phyloP scores from a whole-genome alignment of 306 rosid genomes.

The Fagus crenata region DNA sequence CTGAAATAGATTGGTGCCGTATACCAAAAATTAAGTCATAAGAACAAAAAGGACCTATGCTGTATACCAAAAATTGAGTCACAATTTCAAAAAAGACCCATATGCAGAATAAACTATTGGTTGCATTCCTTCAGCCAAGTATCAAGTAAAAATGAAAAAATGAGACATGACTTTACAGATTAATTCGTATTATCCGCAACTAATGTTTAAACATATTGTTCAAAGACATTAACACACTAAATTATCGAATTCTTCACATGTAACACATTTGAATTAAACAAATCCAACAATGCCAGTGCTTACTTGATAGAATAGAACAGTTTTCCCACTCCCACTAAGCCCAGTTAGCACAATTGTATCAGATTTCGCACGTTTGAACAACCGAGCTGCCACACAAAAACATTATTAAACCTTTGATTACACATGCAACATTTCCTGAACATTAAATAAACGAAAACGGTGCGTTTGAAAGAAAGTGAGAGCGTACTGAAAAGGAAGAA shows the following conservation, averaged over 20 bases:
- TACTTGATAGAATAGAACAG: conserved; percentile 81
- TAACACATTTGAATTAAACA: neutral
- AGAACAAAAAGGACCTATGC: neutral
- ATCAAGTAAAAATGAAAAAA: neutral
- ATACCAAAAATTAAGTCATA: neutral
- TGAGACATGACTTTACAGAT: neutral
- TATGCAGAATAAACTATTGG: too few species aligned
- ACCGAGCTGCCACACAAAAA: conserved; percentile 48
- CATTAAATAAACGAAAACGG: neutral
- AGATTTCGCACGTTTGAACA: conserved; percentile 65
- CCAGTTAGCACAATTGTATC: conserved; percentile 75
- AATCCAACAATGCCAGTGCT: neutral
- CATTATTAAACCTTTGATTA: neutral
- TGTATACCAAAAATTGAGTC: neutral
- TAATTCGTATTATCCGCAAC: neutral
- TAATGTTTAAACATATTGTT: neutral
- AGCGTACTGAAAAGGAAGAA: conserved; percentile 43
- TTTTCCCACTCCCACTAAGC: conserved; percentile 81
- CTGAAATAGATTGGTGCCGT: too few species aligned
- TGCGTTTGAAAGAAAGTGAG: neutral
- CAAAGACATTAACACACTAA: neutral
- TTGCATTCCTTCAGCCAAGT: neutral
- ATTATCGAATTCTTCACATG: neutral
- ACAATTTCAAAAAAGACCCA: neutral
- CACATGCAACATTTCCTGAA: neutral